Evolutionary conservation across 1,284 basidiomycete species (phyloP).

Genomic region (Gomphus bonarii): DNA sequence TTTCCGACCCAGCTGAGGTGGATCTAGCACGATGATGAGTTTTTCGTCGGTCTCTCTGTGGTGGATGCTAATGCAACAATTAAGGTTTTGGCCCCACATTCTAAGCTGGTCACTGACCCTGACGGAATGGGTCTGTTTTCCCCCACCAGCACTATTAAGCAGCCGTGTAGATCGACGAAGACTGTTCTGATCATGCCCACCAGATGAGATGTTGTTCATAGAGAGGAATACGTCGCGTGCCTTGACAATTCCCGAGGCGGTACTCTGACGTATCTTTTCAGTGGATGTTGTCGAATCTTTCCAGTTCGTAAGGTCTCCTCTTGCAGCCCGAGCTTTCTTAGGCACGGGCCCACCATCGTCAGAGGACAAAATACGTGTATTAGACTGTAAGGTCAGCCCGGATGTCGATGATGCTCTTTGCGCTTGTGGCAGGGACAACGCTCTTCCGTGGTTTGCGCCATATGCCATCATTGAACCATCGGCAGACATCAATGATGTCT

Average conservation of each 20-base stretch:
- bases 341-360: constrained; percentile 68
- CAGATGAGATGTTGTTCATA: constrained; percentile 47
- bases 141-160: constrained; percentile 36
- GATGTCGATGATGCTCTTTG: constrained; percentile 30
- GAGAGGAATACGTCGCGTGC: constrained; percentile 7
- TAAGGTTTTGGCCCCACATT: not conserved
- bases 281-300: not conserved
- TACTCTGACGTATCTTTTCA: constrained; percentile 2
- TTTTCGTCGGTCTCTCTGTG: constrained; percentile 51
- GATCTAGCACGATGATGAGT: constrained; percentile 36
- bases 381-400: constrained; percentile 33
- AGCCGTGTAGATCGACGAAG: constrained; percentile 58
- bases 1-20: constrained; percentile 54
- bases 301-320: not conserved
- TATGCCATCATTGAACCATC: constrained; percentile 45
- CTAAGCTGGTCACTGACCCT: constrained; percentile 22
- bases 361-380: constrained; percentile 62
- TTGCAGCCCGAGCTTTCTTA: constrained; percentile 47
- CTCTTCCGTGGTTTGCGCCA: constrained; percentile 3
- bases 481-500: constrained; percentile 45
- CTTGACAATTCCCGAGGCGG: constrained; percentile 1
- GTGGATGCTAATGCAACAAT: constrained; percentile 27
- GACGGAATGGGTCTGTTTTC: constrained; percentile 32
- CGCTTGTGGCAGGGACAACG: constrained; percentile 22
- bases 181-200: constrained; percentile 11